A percentile compares a stretch with the other conserved stretches of the same genome.
These are phyloP conservation scores for Vachellia pachyceras DNA, from an alignment of 306 rosid genomes.

Conservation along the genomic window DNA sequence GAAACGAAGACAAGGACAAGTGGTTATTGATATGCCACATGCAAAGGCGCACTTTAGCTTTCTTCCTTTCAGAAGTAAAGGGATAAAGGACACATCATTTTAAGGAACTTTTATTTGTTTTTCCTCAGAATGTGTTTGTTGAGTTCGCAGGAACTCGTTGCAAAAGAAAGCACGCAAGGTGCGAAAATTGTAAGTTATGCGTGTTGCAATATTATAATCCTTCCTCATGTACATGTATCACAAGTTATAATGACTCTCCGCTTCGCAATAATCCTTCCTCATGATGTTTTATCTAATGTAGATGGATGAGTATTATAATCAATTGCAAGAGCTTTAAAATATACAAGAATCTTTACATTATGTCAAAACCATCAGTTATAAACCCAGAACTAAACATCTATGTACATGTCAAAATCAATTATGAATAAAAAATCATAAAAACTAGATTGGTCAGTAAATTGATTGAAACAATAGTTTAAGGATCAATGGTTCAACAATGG, in stretches of 20 bases:
- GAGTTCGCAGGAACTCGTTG: background rate
- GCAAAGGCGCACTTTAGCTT: background rate
- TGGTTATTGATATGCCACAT: constrained; percentile 2
- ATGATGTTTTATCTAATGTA: no score
- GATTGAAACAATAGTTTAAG: no score
- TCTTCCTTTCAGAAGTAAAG: background rate
- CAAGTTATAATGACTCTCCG: no score
- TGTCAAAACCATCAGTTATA: no score
- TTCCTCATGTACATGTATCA: no score
- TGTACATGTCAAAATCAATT: background rate
- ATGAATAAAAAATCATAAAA: no score
- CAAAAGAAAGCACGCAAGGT: background rate
- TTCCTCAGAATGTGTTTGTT: background rate
- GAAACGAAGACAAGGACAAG: constrained; percentile 34
- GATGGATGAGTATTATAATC: background rate
- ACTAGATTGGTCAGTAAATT: background rate
- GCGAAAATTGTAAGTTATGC: background rate
- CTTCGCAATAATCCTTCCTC: no score
- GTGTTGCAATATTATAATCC: no score
- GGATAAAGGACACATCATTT: constrained; percentile 29
- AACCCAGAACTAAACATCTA: background rate
- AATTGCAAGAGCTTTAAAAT: background rate
- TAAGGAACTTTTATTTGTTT: constrained; percentile 17
- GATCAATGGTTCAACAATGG: no score
- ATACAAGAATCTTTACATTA: no score